These are phyloP conservation scores for Melaleuca quinquenervia DNA, from an alignment of 345 rosid genomes.

Conservation along the genomic window DNA sequence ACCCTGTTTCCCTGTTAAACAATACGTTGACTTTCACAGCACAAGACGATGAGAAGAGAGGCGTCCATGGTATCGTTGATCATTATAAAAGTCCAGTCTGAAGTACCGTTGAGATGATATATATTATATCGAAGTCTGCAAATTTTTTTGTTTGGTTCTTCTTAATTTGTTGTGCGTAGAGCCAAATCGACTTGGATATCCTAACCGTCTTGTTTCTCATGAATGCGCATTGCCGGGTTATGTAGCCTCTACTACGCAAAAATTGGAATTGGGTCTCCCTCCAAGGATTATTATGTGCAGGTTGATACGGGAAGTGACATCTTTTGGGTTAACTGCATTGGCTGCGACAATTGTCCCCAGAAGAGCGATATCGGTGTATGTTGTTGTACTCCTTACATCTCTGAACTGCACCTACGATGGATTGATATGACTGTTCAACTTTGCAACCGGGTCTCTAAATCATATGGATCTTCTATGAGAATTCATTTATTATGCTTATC, in stretches of 20 bases:
- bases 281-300: conserved; percentile 73
- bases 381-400: not conserved
- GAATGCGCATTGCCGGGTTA: conserved; percentile 4
- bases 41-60: not conserved
- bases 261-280: conserved; percentile 62
- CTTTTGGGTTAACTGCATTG: conserved; percentile 77
- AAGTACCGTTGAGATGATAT: not conserved
- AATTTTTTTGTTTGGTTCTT: not conserved
- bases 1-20: not conserved
- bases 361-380: conserved; percentile 67
- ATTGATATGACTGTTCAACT: not conserved
- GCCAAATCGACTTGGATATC: not conserved
- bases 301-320: conserved; percentile 93
- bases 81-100: not conserved
- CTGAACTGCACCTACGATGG: not conserved
- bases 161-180: not conserved
- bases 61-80: not conserved
- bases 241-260: conserved; percentile 66
- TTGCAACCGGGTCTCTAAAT: not conserved
- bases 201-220: not conserved
- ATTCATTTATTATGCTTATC: not conserved
- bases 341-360: conserved; percentile 55
- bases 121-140: not conserved
- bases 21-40: not conserved
- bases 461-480: not conserved